phyloP scores from a whole-genome alignment of 140 eudicot genomes.

The Oenanthe javanica region DNA sequence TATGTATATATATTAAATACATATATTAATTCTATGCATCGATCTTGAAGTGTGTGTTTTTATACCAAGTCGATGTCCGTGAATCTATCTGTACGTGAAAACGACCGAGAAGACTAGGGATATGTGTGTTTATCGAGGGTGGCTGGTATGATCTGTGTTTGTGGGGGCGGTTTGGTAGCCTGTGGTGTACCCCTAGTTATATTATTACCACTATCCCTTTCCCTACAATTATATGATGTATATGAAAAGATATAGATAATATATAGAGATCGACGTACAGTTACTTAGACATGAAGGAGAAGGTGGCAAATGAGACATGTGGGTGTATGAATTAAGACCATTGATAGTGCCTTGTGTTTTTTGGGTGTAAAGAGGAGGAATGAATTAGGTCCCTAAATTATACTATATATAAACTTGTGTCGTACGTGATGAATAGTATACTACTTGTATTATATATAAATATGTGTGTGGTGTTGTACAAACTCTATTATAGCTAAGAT shows the following conservation, averaged over 20 bases:
- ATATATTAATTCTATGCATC: not conserved
- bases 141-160: not conserved
- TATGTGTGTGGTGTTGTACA: too few species aligned
- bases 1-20: not conserved
- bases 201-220: not conserved
- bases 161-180: slow-evolving; percentile 4
- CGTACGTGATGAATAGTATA: too few species aligned
- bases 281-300: slow-evolving; percentile 11
- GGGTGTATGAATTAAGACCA: slow-evolving; percentile 23
- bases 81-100: slow-evolving; percentile 5
- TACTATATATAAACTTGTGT: too few species aligned
- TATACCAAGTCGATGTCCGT: slow-evolving; percentile 8
- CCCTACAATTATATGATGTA: not conserved
- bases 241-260: too few species aligned
- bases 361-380: slow-evolving; percentile 10
- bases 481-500: too few species aligned
- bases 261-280: not conserved
- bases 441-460: too few species aligned
- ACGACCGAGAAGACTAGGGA: not conserved
- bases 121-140: not conserved
- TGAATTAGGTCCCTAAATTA: not conserved
- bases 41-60: not conserved
- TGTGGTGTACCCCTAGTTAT: not conserved
- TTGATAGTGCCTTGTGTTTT: slow-evolving; percentile 34
- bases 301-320: not conserved